Evolutionary conservation across 2,329 filamentous ascomycete species (phyloP).

Genomic region (Ophiostoma novo-ulmi): DNA sequence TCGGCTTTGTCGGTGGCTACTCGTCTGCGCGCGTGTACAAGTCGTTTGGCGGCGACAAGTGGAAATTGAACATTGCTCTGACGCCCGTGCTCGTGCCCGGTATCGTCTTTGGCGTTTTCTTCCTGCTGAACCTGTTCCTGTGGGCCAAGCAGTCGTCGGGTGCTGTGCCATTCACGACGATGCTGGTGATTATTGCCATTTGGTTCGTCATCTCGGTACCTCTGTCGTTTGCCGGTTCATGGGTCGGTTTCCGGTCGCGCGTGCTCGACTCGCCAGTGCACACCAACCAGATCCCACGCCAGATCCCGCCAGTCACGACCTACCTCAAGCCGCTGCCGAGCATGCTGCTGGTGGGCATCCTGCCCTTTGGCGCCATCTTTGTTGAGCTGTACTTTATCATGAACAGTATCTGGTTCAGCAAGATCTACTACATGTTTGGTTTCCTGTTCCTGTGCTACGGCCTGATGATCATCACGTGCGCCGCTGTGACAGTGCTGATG

Average conservation of each 20-base stretch:
- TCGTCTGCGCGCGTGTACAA: constrained; percentile 89
- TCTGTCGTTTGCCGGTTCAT: constrained; percentile 82
- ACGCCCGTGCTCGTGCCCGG: constrained; percentile 83
- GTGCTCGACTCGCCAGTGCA: constrained; percentile 75
- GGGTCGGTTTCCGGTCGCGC: constrained; percentile 78
- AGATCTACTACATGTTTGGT: constrained; percentile 99
- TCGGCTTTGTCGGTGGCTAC: constrained; percentile 90
- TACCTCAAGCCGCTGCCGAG: constrained; percentile 85
- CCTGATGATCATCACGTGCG: constrained; percentile 92
- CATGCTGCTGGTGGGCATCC: constrained; percentile 83
- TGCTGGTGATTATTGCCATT: constrained; percentile 87
- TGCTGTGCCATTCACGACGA: constrained; percentile 92
- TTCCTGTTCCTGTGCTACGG: constrained; percentile 98
- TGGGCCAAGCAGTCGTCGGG: constrained; percentile 91
- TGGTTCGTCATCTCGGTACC: constrained; percentile 98
- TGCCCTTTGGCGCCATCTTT: constrained; percentile 95
- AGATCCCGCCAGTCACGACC: constrained; percentile 74
- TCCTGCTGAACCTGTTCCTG: constrained; percentile 91
- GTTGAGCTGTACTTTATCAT: constrained; percentile 99
- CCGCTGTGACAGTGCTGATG: constrained; percentile 85
- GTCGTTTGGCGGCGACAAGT: constrained; percentile 81
- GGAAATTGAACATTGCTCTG: constrained; percentile 88
- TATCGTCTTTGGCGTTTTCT: constrained; percentile 82
- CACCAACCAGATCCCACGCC: constrained; percentile 95
- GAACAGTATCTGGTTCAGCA: constrained; percentile 97